These are phyloP conservation scores for Ceratocystis harringtonii DNA, from an alignment of 2,329 filamentous ascomycete genomes.

Conservation along the genomic window DNA sequence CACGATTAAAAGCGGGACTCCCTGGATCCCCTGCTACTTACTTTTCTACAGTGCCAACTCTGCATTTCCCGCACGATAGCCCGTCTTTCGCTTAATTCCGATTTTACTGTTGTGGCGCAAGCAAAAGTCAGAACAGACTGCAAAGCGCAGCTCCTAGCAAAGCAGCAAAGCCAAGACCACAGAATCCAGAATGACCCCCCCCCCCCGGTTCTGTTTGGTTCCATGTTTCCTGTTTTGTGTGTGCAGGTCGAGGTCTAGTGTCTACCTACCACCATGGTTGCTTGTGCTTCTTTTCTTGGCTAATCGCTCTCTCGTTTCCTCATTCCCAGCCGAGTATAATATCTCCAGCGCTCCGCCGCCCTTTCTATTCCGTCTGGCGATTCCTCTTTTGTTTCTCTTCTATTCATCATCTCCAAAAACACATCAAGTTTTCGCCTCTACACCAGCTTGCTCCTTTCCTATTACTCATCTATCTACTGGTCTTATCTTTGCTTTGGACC, in stretches of 20 bases:
- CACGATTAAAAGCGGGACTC: not conserved
- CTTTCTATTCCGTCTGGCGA: not conserved
- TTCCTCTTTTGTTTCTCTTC: not conserved
- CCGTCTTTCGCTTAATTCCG: not conserved
- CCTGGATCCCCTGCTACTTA: not conserved
- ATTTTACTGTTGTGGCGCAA: constrained; percentile 3
- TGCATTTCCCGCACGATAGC: not conserved
- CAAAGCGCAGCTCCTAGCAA: not conserved
- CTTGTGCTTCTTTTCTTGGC: too few species aligned
- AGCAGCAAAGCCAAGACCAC: too few species aligned
- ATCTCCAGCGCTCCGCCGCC: not conserved
- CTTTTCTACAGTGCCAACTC: not conserved
- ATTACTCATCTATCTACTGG: not conserved
- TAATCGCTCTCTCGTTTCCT: too few species aligned
- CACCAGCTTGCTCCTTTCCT: not conserved
- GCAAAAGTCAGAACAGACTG: not conserved
- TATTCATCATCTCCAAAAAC: not conserved
- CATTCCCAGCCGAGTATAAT: not conserved
- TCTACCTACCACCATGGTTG: too few species aligned
- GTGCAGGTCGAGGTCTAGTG: too few species aligned
- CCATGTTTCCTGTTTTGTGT: not conserved
- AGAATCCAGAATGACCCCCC: not conserved
- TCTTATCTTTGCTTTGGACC: not conserved
- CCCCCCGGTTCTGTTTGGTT: not conserved
- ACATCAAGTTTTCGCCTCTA: not conserved